Evolutionary conservation across 2,329 filamentous ascomycete species (phyloP), one percentile per base, ranked within the genome.

Genomic region (Arthrobotrys conoides): DNA sequence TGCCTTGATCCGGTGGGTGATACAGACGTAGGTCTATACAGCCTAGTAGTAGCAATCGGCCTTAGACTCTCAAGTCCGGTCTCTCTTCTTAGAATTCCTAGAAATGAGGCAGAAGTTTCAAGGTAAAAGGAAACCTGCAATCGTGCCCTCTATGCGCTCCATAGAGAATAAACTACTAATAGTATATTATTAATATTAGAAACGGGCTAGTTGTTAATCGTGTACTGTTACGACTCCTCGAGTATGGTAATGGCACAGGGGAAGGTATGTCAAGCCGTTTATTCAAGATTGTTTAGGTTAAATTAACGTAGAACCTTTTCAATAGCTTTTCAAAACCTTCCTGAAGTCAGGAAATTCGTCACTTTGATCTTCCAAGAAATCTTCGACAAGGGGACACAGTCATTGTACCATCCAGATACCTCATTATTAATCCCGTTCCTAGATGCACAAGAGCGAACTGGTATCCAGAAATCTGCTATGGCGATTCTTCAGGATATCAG

Each of bases 401-500:
- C 49, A 5, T 22, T 41, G 10, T 44, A 77, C 8, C 44, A 61
- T 14, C 36, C 38, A 10, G 59, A 72, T 9, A 59, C 63, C 6
- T 27, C 68, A n/a, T 27, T 41, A 4, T 38, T 78, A 3, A 46
- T 78, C 14, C 55, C 63, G 2, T 57, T 78, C 9, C 36, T 78
- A 36, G 75, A 64, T 5, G 5, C 63, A 3, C 30, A 36, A 22
- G 63, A 78, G 41, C 61, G 44, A 22, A 33, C n/a, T 3, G 20
- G 63, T 33, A 64, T 72, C 8, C 44, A 65, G 16, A 63, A 68
- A 59, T 67, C 64, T 0, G 75, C 75, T 9, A 78, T 78, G 64
- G 69, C 63, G 18, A 46, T 71, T 36, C 63, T 78, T 22, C 68
- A 78, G 46, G 75, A 72, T 65, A 72, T 78, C 20, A 72, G 75